Evolutionary conservation across 2,329 filamentous ascomycete genomes (phyloP), one percentile per base, ranked within the genome.

Genomic region (Trichoderma breve): DNA sequence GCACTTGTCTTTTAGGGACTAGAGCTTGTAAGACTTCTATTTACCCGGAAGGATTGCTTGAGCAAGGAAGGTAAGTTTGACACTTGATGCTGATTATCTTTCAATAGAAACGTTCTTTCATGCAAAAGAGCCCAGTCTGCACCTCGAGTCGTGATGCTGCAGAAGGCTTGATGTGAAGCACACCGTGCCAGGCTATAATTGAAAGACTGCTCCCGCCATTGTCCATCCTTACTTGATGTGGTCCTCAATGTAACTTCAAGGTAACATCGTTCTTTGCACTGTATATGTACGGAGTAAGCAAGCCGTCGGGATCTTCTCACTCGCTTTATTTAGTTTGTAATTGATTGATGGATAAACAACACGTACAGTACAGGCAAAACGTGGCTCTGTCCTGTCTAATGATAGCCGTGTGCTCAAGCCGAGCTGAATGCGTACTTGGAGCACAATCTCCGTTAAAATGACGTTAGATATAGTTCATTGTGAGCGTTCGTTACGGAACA

Each of bases 241-340:
- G 51, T 24, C n/a, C 2, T 30, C 5, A 21, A 51, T 65, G 47
- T 28, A 32, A 67, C 15, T 58, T 67, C 47, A 24, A 66, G 18
- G 32, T 66, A n/a, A 39, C 47, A 57, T 55, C 14, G 63, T 39
- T 39, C 30, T 43, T 24, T 62, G 39, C 26, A 34, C 60, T 63
- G 60, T 43, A 43, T 43, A 24, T 39, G 60, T 62, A 62, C 60
- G 60, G 63, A 53, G 47, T 66, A 66, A 65, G 62, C 62, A 65
- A 11, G 15, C 28, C 28, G 6, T n/a, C 28, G 18, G 26, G 21
- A 53, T 24, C 47, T 53, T 21, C 11, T 24, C 43, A 39, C 36
- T 39, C 43, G 5, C n/a, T 51, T 51, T 9, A 5, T 24, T 64
- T 30, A 26, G 51, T 12, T 61, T 21, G 18, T 14, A 51, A 66